phyloP scores from a whole-genome alignment of 169 alveolate genomes.

The Cardiosporidium cionae region DNA sequence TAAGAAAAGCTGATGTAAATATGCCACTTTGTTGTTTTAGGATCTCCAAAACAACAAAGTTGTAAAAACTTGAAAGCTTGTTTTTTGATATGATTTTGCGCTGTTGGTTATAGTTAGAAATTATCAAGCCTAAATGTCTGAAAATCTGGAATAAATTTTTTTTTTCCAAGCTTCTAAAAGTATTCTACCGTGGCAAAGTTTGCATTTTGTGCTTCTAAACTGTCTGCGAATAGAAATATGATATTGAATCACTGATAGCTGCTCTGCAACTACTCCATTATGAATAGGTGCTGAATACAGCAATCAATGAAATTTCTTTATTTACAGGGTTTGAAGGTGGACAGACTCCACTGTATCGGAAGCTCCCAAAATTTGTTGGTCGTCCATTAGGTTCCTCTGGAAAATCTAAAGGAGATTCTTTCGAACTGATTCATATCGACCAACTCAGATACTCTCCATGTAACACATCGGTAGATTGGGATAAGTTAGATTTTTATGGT shows the following conservation, averaged over 20 bases:
- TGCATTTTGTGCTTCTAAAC: neutral
- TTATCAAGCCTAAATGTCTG: neutral
- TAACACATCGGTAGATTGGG: constrained; percentile 16
- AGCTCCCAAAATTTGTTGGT: constrained; percentile 23
- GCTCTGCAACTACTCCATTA: neutral
- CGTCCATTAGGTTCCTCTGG: constrained; percentile 21
- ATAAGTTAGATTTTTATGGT: neutral
- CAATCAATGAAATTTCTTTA: neutral
- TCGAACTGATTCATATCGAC: constrained; percentile 8
- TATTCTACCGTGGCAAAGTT: neutral
- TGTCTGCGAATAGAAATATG: neutral
- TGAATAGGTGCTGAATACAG: neutral
- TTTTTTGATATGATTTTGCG: neutral
- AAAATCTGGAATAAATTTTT: neutral
- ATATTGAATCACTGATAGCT: neutral
- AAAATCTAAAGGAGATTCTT: neutral
- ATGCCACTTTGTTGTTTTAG: neutral
- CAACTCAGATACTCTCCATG: neutral
- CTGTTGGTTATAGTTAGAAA: neutral
- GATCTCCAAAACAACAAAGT: neutral
- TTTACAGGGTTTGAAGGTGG: constrained; percentile 31
- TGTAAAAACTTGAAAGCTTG: no score
- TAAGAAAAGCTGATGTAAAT: neutral
- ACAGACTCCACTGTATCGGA: constrained; percentile 25
- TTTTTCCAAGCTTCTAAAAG: neutral